Evolutionary conservation across 1,139 yeast species (phyloP).

Genomic region (Oligophagozyma castellii): DNA sequence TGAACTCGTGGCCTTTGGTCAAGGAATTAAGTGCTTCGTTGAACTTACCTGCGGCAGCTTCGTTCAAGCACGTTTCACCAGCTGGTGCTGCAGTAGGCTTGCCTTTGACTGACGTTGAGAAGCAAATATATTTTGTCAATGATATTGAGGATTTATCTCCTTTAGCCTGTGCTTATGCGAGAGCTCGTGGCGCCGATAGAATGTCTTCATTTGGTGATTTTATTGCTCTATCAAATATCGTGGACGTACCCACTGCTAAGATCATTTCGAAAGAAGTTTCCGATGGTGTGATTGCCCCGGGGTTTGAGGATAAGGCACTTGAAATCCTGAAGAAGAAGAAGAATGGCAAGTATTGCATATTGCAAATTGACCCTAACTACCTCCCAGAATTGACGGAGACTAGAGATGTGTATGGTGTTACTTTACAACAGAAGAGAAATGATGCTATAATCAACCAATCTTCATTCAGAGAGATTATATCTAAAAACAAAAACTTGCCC

Average conservation of each 20-base stretch:
- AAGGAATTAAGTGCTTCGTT: slow-evolving; percentile 91
- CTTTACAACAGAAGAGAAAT: slow-evolving; percentile 91
- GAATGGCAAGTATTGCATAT: slow-evolving; percentile 91
- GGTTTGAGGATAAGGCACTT: slow-evolving; percentile 83
- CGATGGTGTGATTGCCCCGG: slow-evolving; percentile 98
- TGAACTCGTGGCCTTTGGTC: slow-evolving; percentile 97
- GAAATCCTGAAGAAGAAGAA: slow-evolving; percentile 81
- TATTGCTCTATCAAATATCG: slow-evolving; percentile 92
- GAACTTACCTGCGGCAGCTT: slow-evolving; percentile 96
- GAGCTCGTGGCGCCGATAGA: slow-evolving; percentile 99
- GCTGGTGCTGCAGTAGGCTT: slow-evolving; percentile 98
- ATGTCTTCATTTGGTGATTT: slow-evolving; percentile 99
- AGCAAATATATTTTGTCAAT: slow-evolving; percentile 86
- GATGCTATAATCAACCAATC: slow-evolving; percentile 87
- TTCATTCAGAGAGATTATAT: slow-evolving; percentile 83
- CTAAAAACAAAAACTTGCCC: slow-evolving; percentile 71
- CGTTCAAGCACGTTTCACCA: slow-evolving; percentile 96
- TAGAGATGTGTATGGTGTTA: slow-evolving; percentile 92
- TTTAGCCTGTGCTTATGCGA: slow-evolving; percentile 92
- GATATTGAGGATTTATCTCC: slow-evolving; percentile 94
- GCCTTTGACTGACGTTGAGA: slow-evolving; percentile 81
- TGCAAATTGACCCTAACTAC: slow-evolving; percentile 91
- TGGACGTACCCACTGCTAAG: slow-evolving; percentile 91
- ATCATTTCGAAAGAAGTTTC: slow-evolving; percentile 95
- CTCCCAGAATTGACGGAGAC: slow-evolving; percentile 72